A percentile compares a stretch with the other conserved stretches of the same genome.
Evolutionary conservation across 1,284 basidiomycete species (phyloP).

Genomic region (Agaricales sp.): DNA sequence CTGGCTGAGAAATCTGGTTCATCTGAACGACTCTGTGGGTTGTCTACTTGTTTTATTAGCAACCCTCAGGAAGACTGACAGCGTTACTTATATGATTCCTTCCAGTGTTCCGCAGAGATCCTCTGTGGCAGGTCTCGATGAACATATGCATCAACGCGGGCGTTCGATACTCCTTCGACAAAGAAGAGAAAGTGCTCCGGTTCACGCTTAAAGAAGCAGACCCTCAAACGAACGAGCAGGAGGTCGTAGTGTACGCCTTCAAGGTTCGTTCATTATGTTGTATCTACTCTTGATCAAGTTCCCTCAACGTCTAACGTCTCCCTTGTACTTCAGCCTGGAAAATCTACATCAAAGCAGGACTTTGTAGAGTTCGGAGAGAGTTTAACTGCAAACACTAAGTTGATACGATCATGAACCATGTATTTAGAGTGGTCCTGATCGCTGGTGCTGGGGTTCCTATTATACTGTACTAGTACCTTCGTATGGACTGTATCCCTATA

Average conservation of each 20-base stretch:
- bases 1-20: conserved; percentile 20
- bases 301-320: not conserved
- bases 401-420: not conserved
- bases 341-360: not conserved
- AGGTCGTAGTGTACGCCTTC: not conserved
- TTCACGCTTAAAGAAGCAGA: conserved; percentile 42
- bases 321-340: not conserved
- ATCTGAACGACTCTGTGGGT: not conserved
- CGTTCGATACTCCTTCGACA: conserved; percentile 46
- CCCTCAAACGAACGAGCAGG: conserved; percentile 6
- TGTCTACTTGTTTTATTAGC: conserved; percentile 18
- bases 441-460: too few species aligned
- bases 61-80: conserved; percentile 30
- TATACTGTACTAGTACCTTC: too few species aligned
- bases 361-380: not conserved
- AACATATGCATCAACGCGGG: conserved; percentile 42
- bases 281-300: too few species aligned
- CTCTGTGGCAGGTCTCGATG: conserved; percentile 57
- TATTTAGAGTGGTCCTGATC: too few species aligned
- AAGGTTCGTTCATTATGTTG: not conserved
- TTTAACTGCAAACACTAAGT: not conserved
- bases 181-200: conserved; percentile 41
- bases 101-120: conserved; percentile 61
- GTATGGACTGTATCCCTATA: too few species aligned
- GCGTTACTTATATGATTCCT: conserved; percentile 24